Conservation (phyloP, 2,329 filamentous ascomycete genomes). For the Alternaria arbusti region DNA sequence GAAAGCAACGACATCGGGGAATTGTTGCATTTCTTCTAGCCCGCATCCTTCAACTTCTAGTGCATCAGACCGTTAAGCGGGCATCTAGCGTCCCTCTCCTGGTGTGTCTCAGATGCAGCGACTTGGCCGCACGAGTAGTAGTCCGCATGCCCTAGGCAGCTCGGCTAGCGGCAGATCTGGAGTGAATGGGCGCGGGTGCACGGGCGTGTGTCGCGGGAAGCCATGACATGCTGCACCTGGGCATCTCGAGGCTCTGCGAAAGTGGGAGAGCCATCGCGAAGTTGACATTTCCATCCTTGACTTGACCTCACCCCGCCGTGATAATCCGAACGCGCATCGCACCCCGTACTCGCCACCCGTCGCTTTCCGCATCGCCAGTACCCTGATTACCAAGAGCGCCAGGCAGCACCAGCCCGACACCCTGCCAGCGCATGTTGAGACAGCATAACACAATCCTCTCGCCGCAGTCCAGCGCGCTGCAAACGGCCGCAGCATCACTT, state of each 20-base stretch:
- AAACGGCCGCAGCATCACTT: not conserved
- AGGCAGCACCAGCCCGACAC: slow-evolving; percentile 21
- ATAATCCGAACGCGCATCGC: not conserved
- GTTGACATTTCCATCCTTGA: not conserved
- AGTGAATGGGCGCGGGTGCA: slow-evolving; percentile 13
- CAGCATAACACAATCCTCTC: not conserved
- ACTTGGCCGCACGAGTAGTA: slow-evolving; percentile 12
- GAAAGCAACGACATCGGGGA: not conserved
- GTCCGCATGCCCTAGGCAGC: slow-evolving; percentile 11
- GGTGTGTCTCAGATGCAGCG: slow-evolving; percentile 11
- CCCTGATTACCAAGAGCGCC: slow-evolving; percentile 1
- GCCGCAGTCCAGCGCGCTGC: not conserved
- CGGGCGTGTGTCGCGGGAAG: slow-evolving; percentile 4
- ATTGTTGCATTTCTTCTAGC: not conserved
- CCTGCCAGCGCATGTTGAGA: slow-evolving; percentile 1
- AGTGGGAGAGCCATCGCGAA: not conserved
- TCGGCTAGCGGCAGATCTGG: slow-evolving; percentile 18
- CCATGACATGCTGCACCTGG: not conserved
- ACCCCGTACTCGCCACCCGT: not conserved
- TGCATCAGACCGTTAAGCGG: slow-evolving; percentile 8
- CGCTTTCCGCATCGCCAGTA: not conserved
- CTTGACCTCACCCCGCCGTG: not conserved
- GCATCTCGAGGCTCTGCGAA: slow-evolving; percentile 7
- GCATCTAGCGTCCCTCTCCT: slow-evolving; percentile 5
- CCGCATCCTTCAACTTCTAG: slow-evolving; percentile 8